Percentiles rank a stretch among this genome's conserved stretches.
phyloP scores from a whole-genome alignment of 768 basidiomycete species.

The Pulveroboletus sp. region DNA sequence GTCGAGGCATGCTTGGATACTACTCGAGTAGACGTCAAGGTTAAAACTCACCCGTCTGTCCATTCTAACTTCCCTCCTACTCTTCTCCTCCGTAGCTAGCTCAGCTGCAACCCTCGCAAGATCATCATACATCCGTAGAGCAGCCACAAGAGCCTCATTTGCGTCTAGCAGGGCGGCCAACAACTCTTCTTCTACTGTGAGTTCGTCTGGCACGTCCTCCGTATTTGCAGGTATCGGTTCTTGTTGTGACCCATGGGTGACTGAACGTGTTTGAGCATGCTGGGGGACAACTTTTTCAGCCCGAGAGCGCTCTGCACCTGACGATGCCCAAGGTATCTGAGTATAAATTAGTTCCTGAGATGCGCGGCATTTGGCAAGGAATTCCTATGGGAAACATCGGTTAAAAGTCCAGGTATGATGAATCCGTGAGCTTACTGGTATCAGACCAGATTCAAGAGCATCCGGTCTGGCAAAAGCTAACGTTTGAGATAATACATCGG shows the following conservation, averaged over 20 bases:
- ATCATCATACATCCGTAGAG: constrained; percentile 73
- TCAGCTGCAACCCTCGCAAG: constrained; percentile 60
- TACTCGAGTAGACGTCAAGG: constrained; percentile 15
- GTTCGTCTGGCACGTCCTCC: constrained; percentile 36
- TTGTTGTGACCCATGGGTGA: constrained; percentile 18
- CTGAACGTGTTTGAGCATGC: constrained; percentile 15
- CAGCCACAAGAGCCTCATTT: constrained; percentile 65
- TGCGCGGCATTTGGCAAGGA: constrained; percentile 67
- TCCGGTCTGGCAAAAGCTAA: constrained; percentile 66
- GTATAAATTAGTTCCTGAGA: constrained; percentile 83
- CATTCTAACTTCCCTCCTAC: constrained; percentile 61
- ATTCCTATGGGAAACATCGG: constrained; percentile 54
- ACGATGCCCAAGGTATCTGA: constrained; percentile 89
- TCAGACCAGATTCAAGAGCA: constrained; percentile 58
- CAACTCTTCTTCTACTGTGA: constrained; percentile 71
- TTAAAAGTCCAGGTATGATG: background rate
- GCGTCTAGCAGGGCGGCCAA: constrained; percentile 69
- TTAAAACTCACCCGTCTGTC: constrained; percentile 54
- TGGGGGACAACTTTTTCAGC: constrained; percentile 20
- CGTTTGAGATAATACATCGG: constrained; percentile 65
- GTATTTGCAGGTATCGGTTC: constrained; percentile 21
- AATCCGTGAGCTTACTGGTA: constrained; percentile 46
- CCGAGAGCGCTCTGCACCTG: constrained; percentile 72
- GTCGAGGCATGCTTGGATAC: background rate
- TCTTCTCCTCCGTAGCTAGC: constrained; percentile 57